A percentile compares a stretch with the other conserved stretches of the same genome.
phyloP scores from a whole-genome alignment of 2,329 filamentous ascomycete species.

The Aspergillaceae sp. region DNA sequence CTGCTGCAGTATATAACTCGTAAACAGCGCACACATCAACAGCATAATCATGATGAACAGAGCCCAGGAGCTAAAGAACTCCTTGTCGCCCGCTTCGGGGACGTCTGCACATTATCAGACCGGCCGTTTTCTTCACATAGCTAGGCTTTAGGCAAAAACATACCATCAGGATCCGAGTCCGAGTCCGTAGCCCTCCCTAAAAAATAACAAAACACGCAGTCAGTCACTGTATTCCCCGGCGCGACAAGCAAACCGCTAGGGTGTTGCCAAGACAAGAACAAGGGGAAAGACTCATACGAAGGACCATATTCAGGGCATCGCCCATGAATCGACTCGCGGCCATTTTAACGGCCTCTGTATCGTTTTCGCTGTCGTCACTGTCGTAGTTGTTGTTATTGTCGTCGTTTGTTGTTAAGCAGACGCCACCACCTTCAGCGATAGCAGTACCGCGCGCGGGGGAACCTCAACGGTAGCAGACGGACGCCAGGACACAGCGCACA shows the following conservation, averaged over 20 bases:
- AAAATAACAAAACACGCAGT: conserved; percentile 1
- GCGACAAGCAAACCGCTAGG: not conserved
- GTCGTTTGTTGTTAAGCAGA: conserved; percentile 1
- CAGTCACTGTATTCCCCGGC: not conserved
- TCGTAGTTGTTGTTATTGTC: no score
- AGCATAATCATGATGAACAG: conserved; percentile 94
- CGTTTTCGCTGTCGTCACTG: no score
- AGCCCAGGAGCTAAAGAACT: conserved; percentile 92
- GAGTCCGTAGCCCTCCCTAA: conserved; percentile 29
- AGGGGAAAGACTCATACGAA: conserved; percentile 23
- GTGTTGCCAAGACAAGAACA: not conserved
- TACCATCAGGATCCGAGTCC: conserved; percentile 33
- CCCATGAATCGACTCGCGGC: conserved; percentile 25
- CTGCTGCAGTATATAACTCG: conserved; percentile 92
- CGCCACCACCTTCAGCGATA: conserved; percentile 10
- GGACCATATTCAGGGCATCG: conserved; percentile 25
- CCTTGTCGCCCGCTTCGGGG: conserved; percentile 78
- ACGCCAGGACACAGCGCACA: conserved; percentile 25
- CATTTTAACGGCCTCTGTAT: conserved; percentile 18
- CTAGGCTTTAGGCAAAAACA: conserved; percentile 2
- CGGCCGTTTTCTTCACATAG: no score
- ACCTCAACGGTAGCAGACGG: conserved; percentile 27
- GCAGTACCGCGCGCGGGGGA: conserved; percentile 14
- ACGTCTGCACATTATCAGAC: conserved; percentile 39
- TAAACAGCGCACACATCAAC: conserved; percentile 89